Evolutionary conservation across 257 asterid species (phyloP), one percentile per base, ranked within the genome.

Genomic region (Perilla frutescens): DNA sequence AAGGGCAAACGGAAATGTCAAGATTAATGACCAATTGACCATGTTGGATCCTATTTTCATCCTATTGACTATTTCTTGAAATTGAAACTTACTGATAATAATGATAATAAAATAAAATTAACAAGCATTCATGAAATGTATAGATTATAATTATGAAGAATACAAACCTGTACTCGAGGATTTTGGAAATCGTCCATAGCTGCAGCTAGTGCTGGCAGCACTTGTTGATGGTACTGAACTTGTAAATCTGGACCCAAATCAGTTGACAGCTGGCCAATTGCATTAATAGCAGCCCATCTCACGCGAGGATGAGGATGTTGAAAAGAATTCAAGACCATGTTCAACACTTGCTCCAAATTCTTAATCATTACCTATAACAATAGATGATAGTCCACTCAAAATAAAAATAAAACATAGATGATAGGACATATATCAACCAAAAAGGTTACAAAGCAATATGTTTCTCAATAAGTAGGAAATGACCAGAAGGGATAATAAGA

Each of bases 261-360:
- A 54, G 97, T 93, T 60, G 98, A 93, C 32, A 93, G 82, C 81
- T 93, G 98, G 68, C 98, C 98, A 77, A 93, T 85, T 56, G 98
- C 98, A 87, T 93, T 93, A 55, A 93, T 91, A 59, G 98, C 98
- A 13, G 97, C 98, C 98, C 97, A 93, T 66, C 96, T 87, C 60
- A 83, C 98, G 45, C 98, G 96, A 8, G 98, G 92, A 66, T 91
- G 98, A 64, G 88, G 96, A 80, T 89, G 93, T 85, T 91, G 97
- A 80, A 93, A 89, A 50, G 97, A 89, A 82, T 84, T 89, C 83
- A 93, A 81, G 72, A 93, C 96, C 98, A 93, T 93, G 77, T 68
- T 85, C 71, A 93, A 88, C 73, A 93, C 89, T 83, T 91, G 96
- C 82, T 87, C 96, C 77, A 91, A 83, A 80, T 85, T 91, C 79